A percentile compares a stretch with the other conserved stretches of the same genome.
Conservation (phyloP, 768 basidiomycete genomes). For the Suillus subluteus region DNA sequence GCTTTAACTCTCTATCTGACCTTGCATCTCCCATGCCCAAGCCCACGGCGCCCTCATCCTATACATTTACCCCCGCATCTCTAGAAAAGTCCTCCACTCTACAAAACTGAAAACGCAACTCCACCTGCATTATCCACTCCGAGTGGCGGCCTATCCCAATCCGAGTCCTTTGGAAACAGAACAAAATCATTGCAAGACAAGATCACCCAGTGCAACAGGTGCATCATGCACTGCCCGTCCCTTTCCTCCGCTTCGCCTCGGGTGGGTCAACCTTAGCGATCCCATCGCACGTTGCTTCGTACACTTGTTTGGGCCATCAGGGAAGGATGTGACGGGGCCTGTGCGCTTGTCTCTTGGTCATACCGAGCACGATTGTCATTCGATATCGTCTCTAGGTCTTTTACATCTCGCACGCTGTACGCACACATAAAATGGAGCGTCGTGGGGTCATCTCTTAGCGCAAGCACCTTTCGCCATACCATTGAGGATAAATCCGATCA, state of each 20-base stretch:
- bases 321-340: too few species aligned
- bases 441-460: slow-evolving; percentile 50
- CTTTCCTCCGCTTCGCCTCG: too few species aligned
- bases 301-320: too few species aligned
- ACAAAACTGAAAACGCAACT: slow-evolving; percentile 47
- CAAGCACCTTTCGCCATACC: slow-evolving; percentile 52
- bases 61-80: slow-evolving; percentile 36
- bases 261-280: too few species aligned
- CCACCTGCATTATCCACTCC: slow-evolving; percentile 34
- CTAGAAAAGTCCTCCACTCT: slow-evolving; percentile 48
- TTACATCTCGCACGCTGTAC: slow-evolving; percentile 68
- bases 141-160: slow-evolving; percentile 44
- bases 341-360: too few species aligned
- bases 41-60: slow-evolving; percentile 11
- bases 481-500: slow-evolving; percentile 30
- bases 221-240: slow-evolving; percentile 54
- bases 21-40: too few species aligned
- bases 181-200: slow-evolving; percentile 37
- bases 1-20: too few species aligned
- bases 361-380: too few species aligned
- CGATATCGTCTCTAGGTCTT: too few species aligned
- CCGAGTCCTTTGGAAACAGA: slow-evolving; percentile 40
- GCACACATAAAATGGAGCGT: slow-evolving; percentile 60
- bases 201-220: slow-evolving; percentile 59
- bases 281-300: too few species aligned